Conservation (phyloP, 805 yeast species). For the Hanseniaspora jakobsenii region DNA sequence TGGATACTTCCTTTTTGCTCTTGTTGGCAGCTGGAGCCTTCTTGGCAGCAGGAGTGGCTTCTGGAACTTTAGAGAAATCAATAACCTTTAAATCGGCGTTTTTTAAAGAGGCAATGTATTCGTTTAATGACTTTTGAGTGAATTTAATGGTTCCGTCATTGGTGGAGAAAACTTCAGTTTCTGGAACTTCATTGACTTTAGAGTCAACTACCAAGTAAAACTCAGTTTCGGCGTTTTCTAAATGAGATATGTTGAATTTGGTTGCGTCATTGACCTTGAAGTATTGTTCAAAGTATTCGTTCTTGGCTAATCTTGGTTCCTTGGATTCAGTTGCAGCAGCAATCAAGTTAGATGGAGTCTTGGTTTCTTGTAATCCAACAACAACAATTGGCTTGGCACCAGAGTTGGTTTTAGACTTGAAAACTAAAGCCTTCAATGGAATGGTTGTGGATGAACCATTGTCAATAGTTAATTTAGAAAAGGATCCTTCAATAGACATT, state of each 20-base stretch:
- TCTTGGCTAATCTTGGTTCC: slow-evolving; percentile 81
- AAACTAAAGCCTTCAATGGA: slow-evolving; percentile 63
- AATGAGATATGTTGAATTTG: slow-evolving; percentile 25
- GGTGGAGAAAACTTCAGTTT: slow-evolving; percentile 24
- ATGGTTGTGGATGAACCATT: slow-evolving; percentile 41
- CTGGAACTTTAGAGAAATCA: slow-evolving; percentile 37
- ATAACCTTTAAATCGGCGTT: slow-evolving; percentile 31
- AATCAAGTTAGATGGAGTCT: slow-evolving; percentile 53
- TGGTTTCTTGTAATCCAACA: slow-evolving; percentile 58
- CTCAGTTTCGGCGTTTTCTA: slow-evolving; percentile 30
- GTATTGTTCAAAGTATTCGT: slow-evolving; percentile 58
- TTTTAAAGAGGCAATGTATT: slow-evolving; percentile 33
- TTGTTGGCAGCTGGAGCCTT: slow-evolving; percentile 24
- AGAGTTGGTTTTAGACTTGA: slow-evolving; percentile 86
- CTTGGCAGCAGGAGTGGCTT: slow-evolving; percentile 30
- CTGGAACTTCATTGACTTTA: slow-evolving; percentile 29
- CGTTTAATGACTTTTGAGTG: slow-evolving; percentile 22
- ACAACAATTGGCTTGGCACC: slow-evolving; percentile 67
- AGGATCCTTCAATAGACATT: slow-evolving; percentile 59
- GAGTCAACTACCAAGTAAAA: slow-evolving; percentile 25
- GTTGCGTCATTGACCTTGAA: slow-evolving; percentile 25
- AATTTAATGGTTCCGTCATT: slow-evolving; percentile 22
- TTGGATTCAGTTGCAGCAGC: slow-evolving; percentile 60
- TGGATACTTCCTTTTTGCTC: slow-evolving; percentile 36
- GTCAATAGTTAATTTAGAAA: slow-evolving; percentile 53